A percentile compares a stretch with the other conserved stretches of the same genome.
Evolutionary conservation across 2,329 filamentous ascomycete genomes (phyloP).

Genomic region (Podosphaera fusca): DNA sequence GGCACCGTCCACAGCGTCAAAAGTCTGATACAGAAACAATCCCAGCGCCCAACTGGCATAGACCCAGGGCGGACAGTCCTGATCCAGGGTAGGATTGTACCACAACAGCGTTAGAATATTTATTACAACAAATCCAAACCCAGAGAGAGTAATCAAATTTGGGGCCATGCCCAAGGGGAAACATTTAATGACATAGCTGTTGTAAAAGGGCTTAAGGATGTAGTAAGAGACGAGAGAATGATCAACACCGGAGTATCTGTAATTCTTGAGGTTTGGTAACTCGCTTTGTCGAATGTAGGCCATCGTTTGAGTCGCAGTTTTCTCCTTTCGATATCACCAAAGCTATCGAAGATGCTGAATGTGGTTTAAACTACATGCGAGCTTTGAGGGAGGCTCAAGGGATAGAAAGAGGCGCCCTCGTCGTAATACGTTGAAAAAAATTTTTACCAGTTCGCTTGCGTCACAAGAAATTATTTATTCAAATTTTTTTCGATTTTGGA

Average conservation of each 20-base stretch:
- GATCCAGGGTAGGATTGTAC: conserved; percentile 86
- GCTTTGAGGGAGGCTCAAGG: too few relatives aligned
- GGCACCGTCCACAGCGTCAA: conserved; percentile 85
- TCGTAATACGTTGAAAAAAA: too few relatives aligned
- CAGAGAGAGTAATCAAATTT: conserved; percentile 69
- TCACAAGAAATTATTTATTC: too few relatives aligned
- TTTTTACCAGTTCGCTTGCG: too few relatives aligned
- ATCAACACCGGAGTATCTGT: conserved; percentile 89
- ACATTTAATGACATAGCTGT: conserved; percentile 73
- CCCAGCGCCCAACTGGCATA: conserved; percentile 81
- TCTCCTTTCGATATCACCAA: neutral
- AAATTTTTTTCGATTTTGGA: too few relatives aligned
- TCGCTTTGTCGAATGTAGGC: conserved; percentile 87
- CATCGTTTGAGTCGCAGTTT: conserved; percentile 28
- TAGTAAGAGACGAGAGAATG: conserved; percentile 77
- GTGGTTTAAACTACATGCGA: neutral
- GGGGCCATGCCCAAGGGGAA: conserved; percentile 93
- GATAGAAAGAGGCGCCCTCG: too few relatives aligned
- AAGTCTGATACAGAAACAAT: conserved; percentile 90
- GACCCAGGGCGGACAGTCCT: conserved; percentile 85
- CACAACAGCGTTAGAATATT: conserved; percentile 85
- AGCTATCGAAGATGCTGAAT: neutral
- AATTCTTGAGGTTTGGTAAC: conserved; percentile 70
- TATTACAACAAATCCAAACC: conserved; percentile 69
- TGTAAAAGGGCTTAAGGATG: conserved; percentile 94